Percentiles rank a stretch among this genome's conserved stretches.
Conservation (phyloP, 768 basidiomycete genomes). For the Macrolepiota fuliginosa region DNA sequence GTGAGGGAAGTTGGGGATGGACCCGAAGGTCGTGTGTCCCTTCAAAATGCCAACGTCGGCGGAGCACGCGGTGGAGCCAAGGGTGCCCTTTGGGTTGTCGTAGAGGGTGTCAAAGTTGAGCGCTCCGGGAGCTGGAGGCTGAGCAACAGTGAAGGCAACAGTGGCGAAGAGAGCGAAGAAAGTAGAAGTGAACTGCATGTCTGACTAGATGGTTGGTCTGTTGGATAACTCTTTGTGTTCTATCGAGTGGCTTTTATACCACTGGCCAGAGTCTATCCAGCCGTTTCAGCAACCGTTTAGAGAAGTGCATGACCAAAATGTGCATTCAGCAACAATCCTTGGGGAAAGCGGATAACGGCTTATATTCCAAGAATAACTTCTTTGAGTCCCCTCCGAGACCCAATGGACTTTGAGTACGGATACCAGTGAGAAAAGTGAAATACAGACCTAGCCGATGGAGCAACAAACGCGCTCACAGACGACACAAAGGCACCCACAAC, state of each 20-base stretch:
- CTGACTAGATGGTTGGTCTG: neutral
- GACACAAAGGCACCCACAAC: neutral
- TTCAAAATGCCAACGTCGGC: constrained; percentile 4
- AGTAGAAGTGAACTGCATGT: constrained; percentile 8
- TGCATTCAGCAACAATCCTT: neutral
- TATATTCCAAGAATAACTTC: neutral
- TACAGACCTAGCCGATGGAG: neutral
- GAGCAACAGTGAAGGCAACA: constrained; percentile 4
- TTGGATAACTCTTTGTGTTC: neutral
- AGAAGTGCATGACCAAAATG: neutral
- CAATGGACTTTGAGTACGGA: neutral
- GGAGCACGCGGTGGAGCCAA: constrained; percentile 9
- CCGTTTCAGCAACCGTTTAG: neutral
- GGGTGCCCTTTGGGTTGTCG: constrained; percentile 2
- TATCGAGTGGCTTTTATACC: neutral
- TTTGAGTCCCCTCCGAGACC: neutral
- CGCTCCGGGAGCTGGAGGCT: neutral
- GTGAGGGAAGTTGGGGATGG: constrained; percentile 11
- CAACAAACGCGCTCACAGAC: neutral
- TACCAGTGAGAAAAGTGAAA: neutral
- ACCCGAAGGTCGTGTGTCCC: constrained; percentile 12
- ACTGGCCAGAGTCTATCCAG: neutral
- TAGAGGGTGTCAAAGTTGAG: constrained; percentile 12
- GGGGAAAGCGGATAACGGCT: neutral
- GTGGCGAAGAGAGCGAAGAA: constrained; percentile 3